These are phyloP conservation scores for Saturnispora mendoncae DNA, from an alignment of 805 yeast genomes.

Conservation along the genomic window DNA sequence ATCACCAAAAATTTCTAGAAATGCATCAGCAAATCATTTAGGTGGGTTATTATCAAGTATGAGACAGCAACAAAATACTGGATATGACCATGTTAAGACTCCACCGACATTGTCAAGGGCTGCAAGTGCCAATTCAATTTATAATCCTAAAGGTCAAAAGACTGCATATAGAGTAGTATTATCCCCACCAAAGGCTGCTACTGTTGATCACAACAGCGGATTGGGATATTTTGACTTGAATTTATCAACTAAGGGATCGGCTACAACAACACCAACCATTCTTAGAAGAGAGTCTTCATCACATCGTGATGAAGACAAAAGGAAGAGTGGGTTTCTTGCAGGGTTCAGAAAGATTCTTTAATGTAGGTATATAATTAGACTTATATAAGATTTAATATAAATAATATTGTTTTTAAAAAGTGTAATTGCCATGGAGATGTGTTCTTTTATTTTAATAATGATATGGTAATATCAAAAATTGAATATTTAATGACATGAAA, in stretches of 20 bases:
- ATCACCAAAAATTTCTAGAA: conserved; percentile 6
- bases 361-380: neutral
- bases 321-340: conserved; percentile 9
- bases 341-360: conserved; percentile 1
- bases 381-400: too few relatives aligned
- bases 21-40: conserved; percentile 4
- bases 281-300: neutral
- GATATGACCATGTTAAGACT: too few relatives aligned
- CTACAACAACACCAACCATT: neutral
- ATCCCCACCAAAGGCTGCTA: conserved; percentile 7
- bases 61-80: neutral
- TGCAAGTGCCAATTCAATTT: conserved; percentile 8
- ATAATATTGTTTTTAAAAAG: too few relatives aligned
- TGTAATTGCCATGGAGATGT: too few relatives aligned
- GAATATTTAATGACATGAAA: neutral
- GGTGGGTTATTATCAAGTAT: conserved; percentile 3
- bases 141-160: neutral
- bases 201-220: neutral
- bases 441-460: too few relatives aligned
- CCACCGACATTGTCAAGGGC: conserved; percentile 13
- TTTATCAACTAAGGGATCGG: neutral
- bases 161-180: conserved; percentile 1
- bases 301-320: neutral
- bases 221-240: neutral
- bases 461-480: neutral